Base-by-base conservation (phyloP, 345 rosid genomes). In the Salix caprea region DNA sequence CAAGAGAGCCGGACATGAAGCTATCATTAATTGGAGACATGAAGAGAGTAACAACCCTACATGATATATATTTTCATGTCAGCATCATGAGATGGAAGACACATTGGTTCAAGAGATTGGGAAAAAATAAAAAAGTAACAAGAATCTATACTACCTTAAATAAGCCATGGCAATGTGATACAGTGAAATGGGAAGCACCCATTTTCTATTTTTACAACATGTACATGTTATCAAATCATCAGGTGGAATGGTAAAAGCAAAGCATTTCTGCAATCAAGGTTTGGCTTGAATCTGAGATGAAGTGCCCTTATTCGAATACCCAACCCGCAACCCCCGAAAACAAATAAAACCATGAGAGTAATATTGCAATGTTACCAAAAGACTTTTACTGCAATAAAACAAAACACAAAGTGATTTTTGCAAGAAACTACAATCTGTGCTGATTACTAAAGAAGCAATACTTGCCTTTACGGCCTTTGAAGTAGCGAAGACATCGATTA, bases 1-100 rank as follows among this genome's bases (percentile, higher is more conserved):
- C 99, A 26, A 96, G 92, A 65, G 99, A 93, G 79, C 95, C 97
- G 77, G 99, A 96, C 97, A 96, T 96, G 91, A 96, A 96, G 88
- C 98, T 93, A 75, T 96, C 99, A 74, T 96, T 96, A 34, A 92
- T 83, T 5, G 98, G 99, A 39, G 98, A 93, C 98, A 96, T 92
- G 86, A 94, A 96, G 74, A 96, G 98, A 28, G 99, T 92, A 67
- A 96, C 96, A 81, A 93, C 92, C 85, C 99, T 96, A 79, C 79
- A 82, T 70, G 67, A 74, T 76, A 74, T 61, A 37, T 3, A 71
- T 42, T 16, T 64, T 65, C 69, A 84, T 60, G 65, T 67, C n/a
- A 54, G 60, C 24, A 6, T 54, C 24, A 54, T 36, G 14, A 37
- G 23, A 71, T 30, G 36, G 50, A 37, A 79, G 32, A 13, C 34